Base-by-base conservation (phyloP, 1,139 yeast species). In the Hemisphaericaspora xylanilytica region DNA sequence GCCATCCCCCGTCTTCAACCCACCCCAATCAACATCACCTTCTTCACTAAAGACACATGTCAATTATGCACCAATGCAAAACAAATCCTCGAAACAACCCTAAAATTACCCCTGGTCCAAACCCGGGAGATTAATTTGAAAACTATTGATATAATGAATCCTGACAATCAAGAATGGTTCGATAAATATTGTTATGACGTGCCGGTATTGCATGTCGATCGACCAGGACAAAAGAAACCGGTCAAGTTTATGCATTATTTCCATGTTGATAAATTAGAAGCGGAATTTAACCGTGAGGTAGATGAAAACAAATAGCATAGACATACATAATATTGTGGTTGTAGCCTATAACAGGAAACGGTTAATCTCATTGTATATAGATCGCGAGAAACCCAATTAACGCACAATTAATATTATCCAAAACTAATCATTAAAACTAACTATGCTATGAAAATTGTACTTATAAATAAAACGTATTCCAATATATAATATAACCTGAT, bases 151-250 rank as follows among this genome's bases (percentile, higher is more conserved):
- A 89, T 90, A 31, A 77, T 81, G 58, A 67, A 73, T 33, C 81
- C 85, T 0, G 77, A 75, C 37, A 83, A 89, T 58, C 65, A 75
- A 38, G 67, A 74, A 37, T 87, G 94, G 89, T 85, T 81, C 70
- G 94, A 87, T 45, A 70, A 72, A 45, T 90, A 89, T 53, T 85
- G 95, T 47, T 88, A 81, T 59, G 97, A 90, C 55, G 90, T 89
- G 2, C 97, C 97, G 0, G 97, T 90, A 0, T 60, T 88, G 29
- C 96, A 89, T 55, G 69, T 87, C 13, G 83, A 80, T 47, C 59
- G 79, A 42, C 63, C 63, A 3, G 68, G 60, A 5, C 70, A 68
- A 35, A 61, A 56, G 28, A 66, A 73, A 35, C 71, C 81, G 4
- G 70, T 73, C 11, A 83, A 82, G 53, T 78, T 83, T 55, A 87